phyloP scores from a whole-genome alignment of 2,329 filamentous ascomycete species.

The Orbilia brochopaga region DNA sequence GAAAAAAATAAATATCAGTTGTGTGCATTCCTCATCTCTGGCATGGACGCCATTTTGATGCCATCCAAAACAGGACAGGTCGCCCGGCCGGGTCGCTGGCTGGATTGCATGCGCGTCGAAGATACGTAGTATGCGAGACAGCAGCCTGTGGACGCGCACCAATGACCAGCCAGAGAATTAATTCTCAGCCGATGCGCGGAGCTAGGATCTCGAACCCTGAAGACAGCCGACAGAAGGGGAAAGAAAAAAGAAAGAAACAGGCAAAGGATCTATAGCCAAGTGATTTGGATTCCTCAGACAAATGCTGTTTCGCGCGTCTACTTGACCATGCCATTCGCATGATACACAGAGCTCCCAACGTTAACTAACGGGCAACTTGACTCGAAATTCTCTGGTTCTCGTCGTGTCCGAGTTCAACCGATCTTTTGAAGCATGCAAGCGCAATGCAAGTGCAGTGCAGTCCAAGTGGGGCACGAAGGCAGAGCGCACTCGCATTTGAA shows the following conservation, averaged over 20 bases:
- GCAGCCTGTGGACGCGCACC: slow-evolving; percentile 7
- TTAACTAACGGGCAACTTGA: not conserved
- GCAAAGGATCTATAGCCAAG: too few species aligned
- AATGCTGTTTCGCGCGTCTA: slow-evolving; percentile 11
- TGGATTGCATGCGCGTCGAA: slow-evolving; percentile 22
- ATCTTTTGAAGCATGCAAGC: too few species aligned
- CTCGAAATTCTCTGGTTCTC: too few species aligned
- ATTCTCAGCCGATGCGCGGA: slow-evolving; percentile 37
- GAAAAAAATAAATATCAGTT: too few species aligned
- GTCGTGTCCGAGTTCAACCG: too few species aligned
- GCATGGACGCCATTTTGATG: too few species aligned
- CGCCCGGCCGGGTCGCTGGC: slow-evolving; percentile 2
- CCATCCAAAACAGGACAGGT: too few species aligned
- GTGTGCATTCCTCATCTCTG: too few species aligned
- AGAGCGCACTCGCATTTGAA: slow-evolving; percentile 24
- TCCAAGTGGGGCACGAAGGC: not conserved
- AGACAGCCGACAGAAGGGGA: not conserved
- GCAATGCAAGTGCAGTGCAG: too few species aligned
- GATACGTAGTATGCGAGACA: not conserved
- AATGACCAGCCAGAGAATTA: slow-evolving; percentile 6
- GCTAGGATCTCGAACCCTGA: not conserved
- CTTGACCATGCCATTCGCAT: not conserved
- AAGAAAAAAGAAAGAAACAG: slow-evolving; percentile 2
- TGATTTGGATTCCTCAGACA: slow-evolving; percentile 40
- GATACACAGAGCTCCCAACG: not conserved